Base-by-base conservation (phyloP, 2,329 filamentous ascomycete species). In the Beauveria sp. region DNA sequence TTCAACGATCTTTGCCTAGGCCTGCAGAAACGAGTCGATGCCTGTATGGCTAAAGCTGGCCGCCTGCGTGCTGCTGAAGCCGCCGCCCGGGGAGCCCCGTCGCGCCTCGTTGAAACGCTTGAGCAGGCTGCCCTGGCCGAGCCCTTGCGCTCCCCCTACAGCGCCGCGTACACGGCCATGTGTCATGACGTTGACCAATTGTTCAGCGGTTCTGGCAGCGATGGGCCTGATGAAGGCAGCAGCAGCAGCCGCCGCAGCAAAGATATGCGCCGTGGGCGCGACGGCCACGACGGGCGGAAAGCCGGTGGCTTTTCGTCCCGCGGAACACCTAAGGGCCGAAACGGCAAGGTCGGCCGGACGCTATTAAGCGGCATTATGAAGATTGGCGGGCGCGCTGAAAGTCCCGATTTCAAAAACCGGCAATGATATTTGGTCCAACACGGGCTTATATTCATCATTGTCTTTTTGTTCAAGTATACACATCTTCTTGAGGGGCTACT, bases 161-260 rank as follows among this genome's bases (percentile, higher is more conserved):
- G 56, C 20, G 57, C 49, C 9, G 52, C 55, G 8, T 60, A 63
- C 20, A 52, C 57, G 4, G 49, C 70, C 9, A 64, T 66, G 26
- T 71, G 69, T 66, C 66, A 67, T 54, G 71, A 72, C n/a, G 67
- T 66, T 40, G 70, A 73, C 26, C 66, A 70, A 0, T 72, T 79
- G 3, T 79, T 81, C 0, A 79, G 79, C 1, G 83, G 80, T 16
- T 81, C 81, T 1, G 80, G 79, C 16, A 83, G 80, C 65, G 81
- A 83, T 59, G 66, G 65, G 3, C 68, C 66, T 5, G 72, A 72
- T 14, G 67, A 69, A 7, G 66, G 49, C 34, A 58, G 49, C 51
- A 51, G 58, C 40, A 56, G 50, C n/a, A 65, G 67, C 5, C 68
- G 71, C 8, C 67, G 68, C 18, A 74, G 71, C 67, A 73, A 68